phyloP scores from a whole-genome alignment of 768 basidiomycete genomes.

The Amanita fuliginea region DNA sequence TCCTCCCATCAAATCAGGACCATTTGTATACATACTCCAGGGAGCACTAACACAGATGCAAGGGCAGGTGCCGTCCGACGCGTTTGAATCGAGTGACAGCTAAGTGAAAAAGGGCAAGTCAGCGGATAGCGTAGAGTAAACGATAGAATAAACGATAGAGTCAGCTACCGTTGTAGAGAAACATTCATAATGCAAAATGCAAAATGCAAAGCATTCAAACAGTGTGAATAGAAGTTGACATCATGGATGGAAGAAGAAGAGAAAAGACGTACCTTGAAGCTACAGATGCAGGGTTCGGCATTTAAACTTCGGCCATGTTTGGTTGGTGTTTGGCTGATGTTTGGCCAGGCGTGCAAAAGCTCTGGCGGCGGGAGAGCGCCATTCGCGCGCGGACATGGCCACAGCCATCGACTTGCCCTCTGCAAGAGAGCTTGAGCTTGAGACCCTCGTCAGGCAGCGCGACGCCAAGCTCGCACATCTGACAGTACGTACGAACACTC shows the following conservation, averaged over 20 bases:
- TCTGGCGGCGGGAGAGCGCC: not conserved
- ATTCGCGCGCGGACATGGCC: not conserved
- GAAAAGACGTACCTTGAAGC: constrained; percentile 11
- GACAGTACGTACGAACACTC: constrained; percentile 36
- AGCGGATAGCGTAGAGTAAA: not conserved
- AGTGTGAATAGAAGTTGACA: constrained; percentile 65
- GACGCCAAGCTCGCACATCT: constrained; percentile 65
- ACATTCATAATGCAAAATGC: constrained; percentile 42
- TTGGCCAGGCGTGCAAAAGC: constrained; percentile 6
- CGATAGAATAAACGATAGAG: constrained; percentile 13
- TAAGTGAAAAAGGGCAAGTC: constrained; percentile 20
- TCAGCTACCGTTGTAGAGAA: constrained; percentile 86
- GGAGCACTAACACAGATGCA: constrained; percentile 85
- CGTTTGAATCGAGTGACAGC: constrained; percentile 49
- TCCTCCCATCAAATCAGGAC: constrained; percentile 65
- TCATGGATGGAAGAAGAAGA: constrained; percentile 25
- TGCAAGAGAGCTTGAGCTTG: constrained; percentile 71
- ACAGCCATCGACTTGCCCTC: constrained; percentile 57
- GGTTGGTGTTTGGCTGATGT: not conserved
- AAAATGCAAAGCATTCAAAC: constrained; percentile 59
- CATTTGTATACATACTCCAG: constrained; percentile 69
- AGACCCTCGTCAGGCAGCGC: constrained; percentile 63
- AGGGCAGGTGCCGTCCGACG: constrained; percentile 76
- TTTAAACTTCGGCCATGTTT: not conserved
- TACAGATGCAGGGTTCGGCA: not conserved